Conservation (phyloP, 1,139 yeast genomes). For the Debaryomyces psychrophilus region DNA sequence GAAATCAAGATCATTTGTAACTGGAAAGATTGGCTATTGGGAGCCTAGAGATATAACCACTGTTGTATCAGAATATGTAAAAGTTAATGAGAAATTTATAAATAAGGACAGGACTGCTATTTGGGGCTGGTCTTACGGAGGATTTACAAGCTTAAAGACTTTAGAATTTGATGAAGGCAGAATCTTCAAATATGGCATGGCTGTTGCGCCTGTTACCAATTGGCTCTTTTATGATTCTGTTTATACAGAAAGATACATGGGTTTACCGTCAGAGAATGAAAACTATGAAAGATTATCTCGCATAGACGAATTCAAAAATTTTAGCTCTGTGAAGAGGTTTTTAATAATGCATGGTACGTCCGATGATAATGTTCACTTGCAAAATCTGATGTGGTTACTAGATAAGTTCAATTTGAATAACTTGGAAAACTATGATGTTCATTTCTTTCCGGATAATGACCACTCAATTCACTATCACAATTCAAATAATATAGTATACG, state of each 20-base stretch:
- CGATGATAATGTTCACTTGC: constrained; percentile 95
- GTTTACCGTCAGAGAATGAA: constrained; percentile 57
- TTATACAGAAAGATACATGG: constrained; percentile 91
- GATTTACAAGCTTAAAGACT: constrained; percentile 72
- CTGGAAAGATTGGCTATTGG: constrained; percentile 74
- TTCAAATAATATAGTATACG: constrained; percentile 75
- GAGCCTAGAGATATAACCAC: constrained; percentile 82
- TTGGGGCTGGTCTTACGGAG: constrained; percentile 93
- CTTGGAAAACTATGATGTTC: constrained; percentile 85
- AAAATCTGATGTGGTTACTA: constrained; percentile 74
- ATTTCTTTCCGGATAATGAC: constrained; percentile 91
- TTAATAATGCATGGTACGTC: constrained; percentile 93
- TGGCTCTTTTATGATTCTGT: constrained; percentile 77
- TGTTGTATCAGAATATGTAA: constrained; percentile 65
- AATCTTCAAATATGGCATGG: constrained; percentile 69
- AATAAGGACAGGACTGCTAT: constrained; percentile 71
- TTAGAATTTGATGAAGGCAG: constrained; percentile 66
- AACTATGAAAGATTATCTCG: constrained; percentile 49
- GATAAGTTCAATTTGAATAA: constrained; percentile 65
- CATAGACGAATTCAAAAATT: constrained; percentile 53
- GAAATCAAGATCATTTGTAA: constrained; percentile 68
- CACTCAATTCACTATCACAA: constrained; percentile 82
- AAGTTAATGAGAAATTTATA: constrained; percentile 52
- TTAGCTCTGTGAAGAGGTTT: constrained; percentile 58
- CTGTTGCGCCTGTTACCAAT: constrained; percentile 83